Evolutionary conservation across 331 rosid species (phyloP).

Genomic region (Saraca asoca): DNA sequence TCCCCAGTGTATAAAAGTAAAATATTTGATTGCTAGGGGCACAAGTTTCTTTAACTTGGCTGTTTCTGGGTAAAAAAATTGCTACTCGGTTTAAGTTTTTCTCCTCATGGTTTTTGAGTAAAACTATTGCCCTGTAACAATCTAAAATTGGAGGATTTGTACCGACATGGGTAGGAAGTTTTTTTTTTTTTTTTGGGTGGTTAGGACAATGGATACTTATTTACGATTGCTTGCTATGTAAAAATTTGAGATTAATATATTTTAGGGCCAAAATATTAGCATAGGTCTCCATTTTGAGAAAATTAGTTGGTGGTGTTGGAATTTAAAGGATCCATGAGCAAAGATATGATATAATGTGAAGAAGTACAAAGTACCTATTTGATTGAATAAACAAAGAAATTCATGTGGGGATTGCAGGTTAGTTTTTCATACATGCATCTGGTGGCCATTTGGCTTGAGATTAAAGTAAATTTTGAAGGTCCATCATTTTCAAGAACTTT

Average conservation of each 20-base stretch:
- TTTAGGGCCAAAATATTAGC: not conserved
- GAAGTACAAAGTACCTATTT: not conserved
- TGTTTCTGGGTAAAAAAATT: slow-evolving; percentile 10
- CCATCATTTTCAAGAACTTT: not conserved
- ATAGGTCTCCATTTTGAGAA: not conserved
- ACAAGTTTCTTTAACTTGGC: slow-evolving; percentile 8
- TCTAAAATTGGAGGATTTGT: not conserved
- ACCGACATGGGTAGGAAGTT: not conserved
- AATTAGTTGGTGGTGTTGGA: not conserved
- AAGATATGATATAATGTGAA: not conserved
- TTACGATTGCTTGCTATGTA: not conserved
- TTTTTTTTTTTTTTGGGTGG: not conserved
- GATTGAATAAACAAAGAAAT: not conserved
- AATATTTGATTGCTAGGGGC: slow-evolving; percentile 25
- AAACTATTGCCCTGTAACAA: not conserved
- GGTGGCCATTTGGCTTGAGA: not conserved
- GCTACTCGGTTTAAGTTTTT: not conserved
- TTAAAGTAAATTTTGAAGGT: not conserved
- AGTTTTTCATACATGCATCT: not conserved
- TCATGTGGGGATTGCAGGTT: not conserved
- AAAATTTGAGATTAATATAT: not conserved
- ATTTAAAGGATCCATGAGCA: not conserved
- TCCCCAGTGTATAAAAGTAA: slow-evolving; percentile 4
- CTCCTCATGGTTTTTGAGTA: not conserved
- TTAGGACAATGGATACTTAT: not conserved